phyloP scores from a whole-genome alignment of 225 moss, liverwort and hornwort genomes.

The Antitrichia curtipendula region DNA sequence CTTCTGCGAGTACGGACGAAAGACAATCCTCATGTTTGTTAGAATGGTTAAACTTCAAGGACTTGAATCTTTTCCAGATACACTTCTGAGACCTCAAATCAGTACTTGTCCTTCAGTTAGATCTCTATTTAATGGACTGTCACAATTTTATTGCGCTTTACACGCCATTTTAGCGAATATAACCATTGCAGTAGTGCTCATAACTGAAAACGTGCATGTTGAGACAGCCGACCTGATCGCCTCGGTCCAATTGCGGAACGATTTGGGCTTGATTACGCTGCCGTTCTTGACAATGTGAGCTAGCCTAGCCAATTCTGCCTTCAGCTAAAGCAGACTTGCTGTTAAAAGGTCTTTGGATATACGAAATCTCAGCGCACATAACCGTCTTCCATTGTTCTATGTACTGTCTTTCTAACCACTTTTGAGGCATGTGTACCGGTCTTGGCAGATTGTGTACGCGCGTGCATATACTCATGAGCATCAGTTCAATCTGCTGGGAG shows the following conservation, averaged over 20 bases:
- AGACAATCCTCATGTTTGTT: neutral
- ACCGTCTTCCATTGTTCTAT: neutral
- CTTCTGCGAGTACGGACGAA: neutral
- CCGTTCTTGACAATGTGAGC: constrained; percentile 81
- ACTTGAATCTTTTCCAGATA: neutral
- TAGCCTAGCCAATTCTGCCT: neutral
- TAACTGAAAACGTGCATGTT: neutral
- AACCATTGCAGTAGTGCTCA: neutral
- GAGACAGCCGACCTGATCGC: constrained; percentile 70
- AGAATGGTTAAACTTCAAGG: neutral
- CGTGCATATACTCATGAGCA: constrained; percentile 92
- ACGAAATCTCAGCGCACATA: neutral
- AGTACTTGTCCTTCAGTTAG: neutral
- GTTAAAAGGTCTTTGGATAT: neutral
- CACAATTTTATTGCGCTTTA: neutral
- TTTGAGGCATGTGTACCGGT: neutral
- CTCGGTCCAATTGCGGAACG: constrained; percentile 73
- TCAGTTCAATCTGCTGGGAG: constrained; percentile 66
- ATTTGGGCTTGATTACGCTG: constrained; percentile 67
- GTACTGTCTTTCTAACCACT: neutral
- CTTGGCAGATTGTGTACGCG: constrained; percentile 66
- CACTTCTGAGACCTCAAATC: neutral
- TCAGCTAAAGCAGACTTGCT: neutral
- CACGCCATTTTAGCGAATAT: neutral
- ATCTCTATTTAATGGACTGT: neutral